Base-by-base conservation (phyloP, 2,329 filamentous ascomycete species). In the Sphaerulina vaccinii region DNA sequence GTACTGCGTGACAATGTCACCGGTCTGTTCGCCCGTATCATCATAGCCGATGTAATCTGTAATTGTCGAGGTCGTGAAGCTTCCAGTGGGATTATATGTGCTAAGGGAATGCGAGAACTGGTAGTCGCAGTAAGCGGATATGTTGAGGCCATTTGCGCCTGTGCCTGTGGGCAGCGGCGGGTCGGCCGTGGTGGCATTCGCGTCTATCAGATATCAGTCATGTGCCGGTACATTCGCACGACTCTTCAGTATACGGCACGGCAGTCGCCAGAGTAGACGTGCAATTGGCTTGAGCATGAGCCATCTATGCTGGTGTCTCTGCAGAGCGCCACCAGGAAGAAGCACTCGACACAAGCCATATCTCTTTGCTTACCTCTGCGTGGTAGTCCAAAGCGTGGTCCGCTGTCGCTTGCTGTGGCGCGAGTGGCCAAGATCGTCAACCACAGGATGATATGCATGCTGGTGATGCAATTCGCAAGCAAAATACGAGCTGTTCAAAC, bases 11-110 rank as follows among this genome's bases (percentile, higher is more conserved):
- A 53, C 39, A 6, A 53, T 40, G 19, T 48, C 23, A 21, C 22
- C 45, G 5, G 51, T 37, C 44, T 53, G 44, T 13, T 37, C 22
- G 23, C 51, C 51, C 13, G 51, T 53, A 18, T 42, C 51, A 24
- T 38, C 38, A 23, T 43, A 53, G 15, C 51, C 51, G 36, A 43
- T 33, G 29, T 53, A 53, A 15, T 49, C 51, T 8, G 51, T 53
- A 22, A 53, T 43, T 5, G 51, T 49, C 2, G 51, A 49, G 1
- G 44, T 53, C 3, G 38, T 53, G 6, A 41, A 48, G 2, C 19
- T 32, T 1, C 38, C 39, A 13, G 44, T 44, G 3, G 44, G 38
- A 35, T 49, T 45, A 33, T 53, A 53, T 2, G 51, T 39, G 2
- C 19, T 36, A 33, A 44, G 42, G 35, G 27, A 53, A 18, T 19